These are phyloP conservation scores for Cetradonia linearis DNA, from an alignment of 495 filamentous ascomycete genomes.

Conservation along the genomic window DNA sequence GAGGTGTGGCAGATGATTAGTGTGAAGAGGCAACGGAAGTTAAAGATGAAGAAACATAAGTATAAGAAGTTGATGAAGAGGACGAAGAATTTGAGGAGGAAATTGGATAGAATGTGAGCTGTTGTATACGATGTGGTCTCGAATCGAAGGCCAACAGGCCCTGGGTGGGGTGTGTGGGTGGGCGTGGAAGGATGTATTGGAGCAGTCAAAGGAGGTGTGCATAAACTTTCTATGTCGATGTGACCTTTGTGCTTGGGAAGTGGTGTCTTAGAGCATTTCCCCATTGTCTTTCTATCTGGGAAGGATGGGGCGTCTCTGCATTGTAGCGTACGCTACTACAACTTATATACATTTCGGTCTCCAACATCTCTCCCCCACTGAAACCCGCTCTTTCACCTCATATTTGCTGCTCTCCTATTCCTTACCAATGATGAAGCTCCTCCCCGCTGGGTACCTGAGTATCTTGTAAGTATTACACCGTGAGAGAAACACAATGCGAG, in stretches of 20 bases:
- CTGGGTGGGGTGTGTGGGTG: too few relatives aligned
- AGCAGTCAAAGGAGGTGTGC: not conserved
- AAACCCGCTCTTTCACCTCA: too few relatives aligned
- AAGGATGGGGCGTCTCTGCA: not conserved
- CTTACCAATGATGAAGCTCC: too few relatives aligned
- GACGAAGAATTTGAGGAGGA: slow-evolving; percentile 81
- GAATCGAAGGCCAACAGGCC: not conserved
- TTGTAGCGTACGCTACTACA: too few relatives aligned
- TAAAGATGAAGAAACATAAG: slow-evolving; percentile 99
- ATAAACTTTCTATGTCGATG: not conserved
- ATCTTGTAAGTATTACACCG: too few relatives aligned
- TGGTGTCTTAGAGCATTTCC: not conserved
- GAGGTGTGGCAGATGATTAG: slow-evolving; percentile 54
- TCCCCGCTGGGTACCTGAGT: too few relatives aligned
- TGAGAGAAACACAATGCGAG: too few relatives aligned
- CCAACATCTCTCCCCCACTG: too few relatives aligned
- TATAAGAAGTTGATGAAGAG: slow-evolving; percentile 96
- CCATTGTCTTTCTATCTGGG: not conserved
- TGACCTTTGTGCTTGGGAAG: not conserved
- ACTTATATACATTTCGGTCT: too few relatives aligned
- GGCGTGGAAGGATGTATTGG: not conserved
- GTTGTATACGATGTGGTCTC: not conserved
- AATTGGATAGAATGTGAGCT: slow-evolving; percentile 55
- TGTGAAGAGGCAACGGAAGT: slow-evolving; percentile 74
- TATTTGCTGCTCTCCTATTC: too few relatives aligned